phyloP scores from a whole-genome alignment of 2,329 filamentous ascomycete species.

The Penicillium sp. region DNA sequence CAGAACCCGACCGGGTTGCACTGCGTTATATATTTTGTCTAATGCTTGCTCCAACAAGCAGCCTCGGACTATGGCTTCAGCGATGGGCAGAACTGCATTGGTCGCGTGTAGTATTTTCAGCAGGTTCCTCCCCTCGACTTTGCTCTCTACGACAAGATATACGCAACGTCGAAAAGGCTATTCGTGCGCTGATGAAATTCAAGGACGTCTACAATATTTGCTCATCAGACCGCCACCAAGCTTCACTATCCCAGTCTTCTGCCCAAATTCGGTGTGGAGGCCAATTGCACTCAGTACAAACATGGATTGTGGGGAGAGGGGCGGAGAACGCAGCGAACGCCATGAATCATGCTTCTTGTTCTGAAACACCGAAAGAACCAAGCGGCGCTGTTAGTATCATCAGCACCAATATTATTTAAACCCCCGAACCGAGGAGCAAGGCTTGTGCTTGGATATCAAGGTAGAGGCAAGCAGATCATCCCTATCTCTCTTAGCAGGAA shows the following conservation, averaged over 20 bases:
- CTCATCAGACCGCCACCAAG: constrained; percentile 31
- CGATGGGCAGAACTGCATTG: constrained; percentile 17
- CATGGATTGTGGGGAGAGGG: background rate
- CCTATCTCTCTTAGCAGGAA: constrained; percentile 37
- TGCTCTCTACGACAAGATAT: constrained; percentile 38
- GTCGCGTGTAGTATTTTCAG: constrained; percentile 16
- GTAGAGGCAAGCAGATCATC: constrained; percentile 29
- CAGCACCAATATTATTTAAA: constrained; percentile 35
- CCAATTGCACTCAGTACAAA: constrained; percentile 34
- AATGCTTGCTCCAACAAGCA: constrained; percentile 28
- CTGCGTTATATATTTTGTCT: constrained; percentile 42
- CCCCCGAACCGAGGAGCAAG: constrained; percentile 44
- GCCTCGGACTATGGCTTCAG: constrained; percentile 18
- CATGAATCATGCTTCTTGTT: constrained; percentile 7
- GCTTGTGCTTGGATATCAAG: constrained; percentile 35
- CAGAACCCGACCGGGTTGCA: constrained; percentile 51
- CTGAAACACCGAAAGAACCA: constrained; percentile 6
- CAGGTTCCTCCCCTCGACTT: constrained; percentile 42
- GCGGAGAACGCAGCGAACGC: constrained; percentile 6
- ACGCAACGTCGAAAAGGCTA: constrained; percentile 14
- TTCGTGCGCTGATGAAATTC: constrained; percentile 24
- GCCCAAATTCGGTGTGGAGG: constrained; percentile 29
- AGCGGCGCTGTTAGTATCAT: constrained; percentile 30
- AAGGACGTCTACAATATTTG: constrained; percentile 37
- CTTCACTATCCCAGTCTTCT: constrained; percentile 32